A percentile compares a stretch with the other conserved stretches of the same genome.
Conservation (phyloP, 75 land plant species). For the Gnetum montanum region DNA sequence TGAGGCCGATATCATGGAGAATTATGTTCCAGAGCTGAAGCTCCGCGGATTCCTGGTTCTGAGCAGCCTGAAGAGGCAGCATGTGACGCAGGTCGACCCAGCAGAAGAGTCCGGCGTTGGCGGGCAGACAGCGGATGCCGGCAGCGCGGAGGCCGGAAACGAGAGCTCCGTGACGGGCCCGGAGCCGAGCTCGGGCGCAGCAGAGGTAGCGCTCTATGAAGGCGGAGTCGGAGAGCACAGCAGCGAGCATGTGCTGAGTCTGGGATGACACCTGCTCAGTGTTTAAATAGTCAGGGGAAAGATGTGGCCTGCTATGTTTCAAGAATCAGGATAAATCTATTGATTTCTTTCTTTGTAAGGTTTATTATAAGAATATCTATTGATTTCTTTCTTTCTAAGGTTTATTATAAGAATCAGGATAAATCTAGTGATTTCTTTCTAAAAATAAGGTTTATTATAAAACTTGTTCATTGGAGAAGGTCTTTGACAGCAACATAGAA, state of each 20-base stretch:
- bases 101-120: constrained; percentile 46
- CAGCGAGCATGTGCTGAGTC: constrained; percentile 32
- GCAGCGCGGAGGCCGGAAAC: constrained; percentile 7
- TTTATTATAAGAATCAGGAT: too few relatives aligned
- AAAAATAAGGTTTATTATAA: too few relatives aligned
- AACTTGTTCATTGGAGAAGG: too few relatives aligned
- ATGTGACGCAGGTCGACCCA: constrained; percentile 33
- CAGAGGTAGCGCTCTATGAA: constrained; percentile 19
- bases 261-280: constrained; percentile 37
- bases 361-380: too few relatives aligned
- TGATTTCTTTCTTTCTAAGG: too few relatives aligned
- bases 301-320: too few relatives aligned
- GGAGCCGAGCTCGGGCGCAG: constrained; percentile 26
- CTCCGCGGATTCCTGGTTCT: constrained; percentile 28
- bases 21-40: constrained; percentile 30
- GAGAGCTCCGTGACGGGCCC: constrained; percentile 11
- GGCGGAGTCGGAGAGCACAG: constrained; percentile 31
- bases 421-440: too few relatives aligned
- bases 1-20: constrained; percentile 30
- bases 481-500: too few relatives aligned
- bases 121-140: constrained; percentile 16
- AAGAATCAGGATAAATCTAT: too few relatives aligned
- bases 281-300: too few relatives aligned
- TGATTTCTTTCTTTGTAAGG: too few relatives aligned
- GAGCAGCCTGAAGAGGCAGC: constrained; percentile 20